Evolutionary conservation across 2,329 filamentous ascomycete genomes (phyloP).

Genomic region (Neocatenulostroma microsporum): DNA sequence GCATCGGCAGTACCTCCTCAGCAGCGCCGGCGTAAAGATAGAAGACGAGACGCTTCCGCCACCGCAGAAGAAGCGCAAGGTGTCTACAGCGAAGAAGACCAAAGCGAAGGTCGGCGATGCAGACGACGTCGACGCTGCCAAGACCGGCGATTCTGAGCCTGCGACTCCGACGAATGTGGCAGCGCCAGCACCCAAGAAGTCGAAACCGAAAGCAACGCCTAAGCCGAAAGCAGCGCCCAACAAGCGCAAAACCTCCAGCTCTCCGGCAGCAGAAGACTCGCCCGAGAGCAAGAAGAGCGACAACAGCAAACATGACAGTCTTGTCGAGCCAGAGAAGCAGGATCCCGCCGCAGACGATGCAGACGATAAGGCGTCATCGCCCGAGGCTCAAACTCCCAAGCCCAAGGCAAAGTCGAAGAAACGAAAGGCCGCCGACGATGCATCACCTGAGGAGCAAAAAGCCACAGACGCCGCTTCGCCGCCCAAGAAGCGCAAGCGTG

Average conservation of each 20-base stretch:
- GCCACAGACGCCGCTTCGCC: not conserved
- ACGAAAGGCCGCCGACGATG: not conserved
- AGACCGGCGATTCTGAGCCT: not conserved
- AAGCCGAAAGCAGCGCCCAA: slow-evolving; percentile 1
- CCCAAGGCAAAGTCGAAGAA: slow-evolving; percentile 1
- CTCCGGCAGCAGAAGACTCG: too few species aligned
- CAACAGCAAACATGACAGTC: not conserved
- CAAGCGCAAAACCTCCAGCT: not conserved
- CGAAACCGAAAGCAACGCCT: too few species aligned
- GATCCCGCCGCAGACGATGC: too few species aligned
- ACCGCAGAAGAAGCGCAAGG: slow-evolving; percentile 1
- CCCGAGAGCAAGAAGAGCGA: not conserved
- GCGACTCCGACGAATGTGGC: slow-evolving; percentile 5
- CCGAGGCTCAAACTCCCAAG: not conserved
- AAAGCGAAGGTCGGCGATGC: not conserved
- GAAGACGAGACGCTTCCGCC: not conserved
- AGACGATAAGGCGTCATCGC: not conserved
- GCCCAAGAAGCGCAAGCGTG: not conserved
- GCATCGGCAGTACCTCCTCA: slow-evolving; percentile 4
- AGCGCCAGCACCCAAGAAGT: not conserved
- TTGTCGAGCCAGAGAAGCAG: too few species aligned
- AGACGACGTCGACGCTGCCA: slow-evolving; percentile 4
- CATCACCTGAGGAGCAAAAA: not conserved
- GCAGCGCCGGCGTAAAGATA: not conserved
- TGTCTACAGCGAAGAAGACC: not conserved